A percentile compares a stretch with the other conserved stretches of the same genome.
Conservation (phyloP, 1,284 basidiomycete species). For the Pseudozyma sp. region DNA sequence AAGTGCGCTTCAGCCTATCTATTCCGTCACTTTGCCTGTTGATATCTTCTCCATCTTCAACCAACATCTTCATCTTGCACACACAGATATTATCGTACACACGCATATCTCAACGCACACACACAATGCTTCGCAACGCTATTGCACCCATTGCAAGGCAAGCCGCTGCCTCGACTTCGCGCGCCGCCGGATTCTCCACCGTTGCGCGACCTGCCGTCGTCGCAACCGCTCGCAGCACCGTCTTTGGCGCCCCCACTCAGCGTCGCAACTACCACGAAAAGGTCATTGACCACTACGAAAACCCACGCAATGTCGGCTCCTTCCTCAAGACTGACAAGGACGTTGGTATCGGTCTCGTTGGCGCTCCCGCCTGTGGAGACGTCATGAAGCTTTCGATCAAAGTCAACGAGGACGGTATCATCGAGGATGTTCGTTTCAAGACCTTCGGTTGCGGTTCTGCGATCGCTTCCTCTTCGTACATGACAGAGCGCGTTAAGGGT, state of each 20-base stretch:
- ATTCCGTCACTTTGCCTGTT: background rate
- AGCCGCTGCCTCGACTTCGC: slow-evolving; percentile 39
- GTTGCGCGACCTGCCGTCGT: slow-evolving; percentile 44
- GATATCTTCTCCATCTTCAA: background rate
- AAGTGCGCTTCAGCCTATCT: background rate
- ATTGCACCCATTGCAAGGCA: slow-evolving; percentile 41
- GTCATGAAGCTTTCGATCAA: slow-evolving; percentile 99
- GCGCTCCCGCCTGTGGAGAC: slow-evolving; percentile 92
- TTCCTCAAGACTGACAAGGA: slow-evolving; percentile 89
- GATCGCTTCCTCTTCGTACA: slow-evolving; percentile 80
- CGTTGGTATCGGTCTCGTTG: slow-evolving; percentile 97
- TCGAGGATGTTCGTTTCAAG: slow-evolving; percentile 97
- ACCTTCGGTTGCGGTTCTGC: slow-evolving; percentile 82
- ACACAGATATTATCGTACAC: background rate
- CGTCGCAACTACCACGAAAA: slow-evolving; percentile 66
- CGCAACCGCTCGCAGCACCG: slow-evolving; percentile 31
- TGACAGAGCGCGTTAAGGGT: slow-evolving; percentile 95
- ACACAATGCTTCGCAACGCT: slow-evolving; percentile 44
- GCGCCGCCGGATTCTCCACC: slow-evolving; percentile 36
- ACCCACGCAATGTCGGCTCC: slow-evolving; percentile 77
- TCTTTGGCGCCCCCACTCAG: slow-evolving; percentile 41
- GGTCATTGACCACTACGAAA: slow-evolving; percentile 69
- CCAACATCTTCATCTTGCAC: background rate
- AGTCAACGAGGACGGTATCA: slow-evolving; percentile 91
- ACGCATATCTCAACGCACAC: slow-evolving; percentile 3